Evolutionary conservation across 441 rosid species (phyloP).

Genomic region (Croton setiger): DNA sequence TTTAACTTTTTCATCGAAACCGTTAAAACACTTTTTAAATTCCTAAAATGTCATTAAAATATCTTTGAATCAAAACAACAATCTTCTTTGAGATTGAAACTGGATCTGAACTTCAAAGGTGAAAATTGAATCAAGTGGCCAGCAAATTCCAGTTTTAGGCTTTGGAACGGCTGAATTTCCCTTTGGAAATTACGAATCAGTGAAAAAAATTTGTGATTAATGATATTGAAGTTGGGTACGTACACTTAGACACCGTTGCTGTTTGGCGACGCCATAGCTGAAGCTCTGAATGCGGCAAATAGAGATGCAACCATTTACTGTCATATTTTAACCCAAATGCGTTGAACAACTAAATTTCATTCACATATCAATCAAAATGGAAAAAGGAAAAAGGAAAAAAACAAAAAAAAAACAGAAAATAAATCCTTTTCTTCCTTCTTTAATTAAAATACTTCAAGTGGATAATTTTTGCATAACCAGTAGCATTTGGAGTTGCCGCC

Average conservation of each 20-base stretch:
- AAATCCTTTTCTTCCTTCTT: too few relatives aligned
- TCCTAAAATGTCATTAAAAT: too few relatives aligned
- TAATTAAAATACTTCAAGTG: not conserved
- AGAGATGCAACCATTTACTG: too few relatives aligned
- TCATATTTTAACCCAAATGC: too few relatives aligned
- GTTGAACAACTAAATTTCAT: too few relatives aligned
- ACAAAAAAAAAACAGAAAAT: too few relatives aligned
- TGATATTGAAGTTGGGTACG: conserved; percentile 24
- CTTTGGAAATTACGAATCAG: not conserved
- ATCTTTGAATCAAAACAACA: too few relatives aligned
- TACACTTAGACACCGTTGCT: conserved; percentile 30
- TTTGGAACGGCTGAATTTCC: conserved; percentile 16
- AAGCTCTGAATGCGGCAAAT: conserved; percentile 24
- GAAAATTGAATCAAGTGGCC: not conserved
- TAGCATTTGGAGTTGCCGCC: conserved; percentile 37
- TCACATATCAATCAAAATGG: too few relatives aligned
- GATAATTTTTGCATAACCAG: conserved; percentile 13
- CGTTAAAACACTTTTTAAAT: too few relatives aligned
- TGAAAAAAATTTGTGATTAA: not conserved
- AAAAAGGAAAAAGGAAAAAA: too few relatives aligned
- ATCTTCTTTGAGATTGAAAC: too few relatives aligned
- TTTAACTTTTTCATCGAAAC: too few relatives aligned
- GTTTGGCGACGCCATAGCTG: conserved; percentile 28
- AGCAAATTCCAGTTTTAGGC: not conserved
- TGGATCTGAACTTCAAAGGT: not conserved